These are phyloP conservation scores for Carex littledalei DNA, from an alignment of 176 grass and related monocot species.

Conservation along the genomic window DNA sequence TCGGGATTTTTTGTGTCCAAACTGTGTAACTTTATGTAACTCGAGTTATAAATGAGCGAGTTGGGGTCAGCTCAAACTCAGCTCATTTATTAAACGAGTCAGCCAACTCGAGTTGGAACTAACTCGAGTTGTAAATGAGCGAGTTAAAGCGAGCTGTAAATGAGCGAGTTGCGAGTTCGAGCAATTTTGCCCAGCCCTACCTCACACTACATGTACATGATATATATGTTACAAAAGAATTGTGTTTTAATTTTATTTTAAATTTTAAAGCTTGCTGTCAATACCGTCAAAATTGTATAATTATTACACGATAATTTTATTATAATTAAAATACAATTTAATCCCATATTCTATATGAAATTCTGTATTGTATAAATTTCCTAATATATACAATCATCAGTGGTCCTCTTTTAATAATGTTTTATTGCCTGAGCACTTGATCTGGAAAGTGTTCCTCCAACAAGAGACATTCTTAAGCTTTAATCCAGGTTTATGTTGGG, in stretches of 20 bases:
- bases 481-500: constrained; percentile 14
- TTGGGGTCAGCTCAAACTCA: too few species aligned
- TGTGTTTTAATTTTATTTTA: not conserved
- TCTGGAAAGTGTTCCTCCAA: constrained; percentile 6
- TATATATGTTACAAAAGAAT: not conserved
- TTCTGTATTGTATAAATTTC: not conserved
- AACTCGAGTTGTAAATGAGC: too few species aligned
- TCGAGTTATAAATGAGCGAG: too few species aligned
- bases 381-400: not conserved
- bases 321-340: not conserved
- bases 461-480: constrained; percentile 18
- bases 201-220: too few species aligned
- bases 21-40: too few species aligned
- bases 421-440: not conserved
- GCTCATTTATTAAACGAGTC: too few species aligned
- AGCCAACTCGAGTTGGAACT: too few species aligned
- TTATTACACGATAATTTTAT: not conserved
- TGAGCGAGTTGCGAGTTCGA: too few species aligned
- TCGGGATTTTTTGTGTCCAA: too few species aligned
- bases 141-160: too few species aligned
- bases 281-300: not conserved
- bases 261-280: not conserved
- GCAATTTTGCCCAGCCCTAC: too few species aligned
- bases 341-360: not conserved
- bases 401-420: not conserved